Evolutionary conservation across 2,329 filamentous ascomycete species (phyloP).

Genomic region (Kalmusia sp.): DNA sequence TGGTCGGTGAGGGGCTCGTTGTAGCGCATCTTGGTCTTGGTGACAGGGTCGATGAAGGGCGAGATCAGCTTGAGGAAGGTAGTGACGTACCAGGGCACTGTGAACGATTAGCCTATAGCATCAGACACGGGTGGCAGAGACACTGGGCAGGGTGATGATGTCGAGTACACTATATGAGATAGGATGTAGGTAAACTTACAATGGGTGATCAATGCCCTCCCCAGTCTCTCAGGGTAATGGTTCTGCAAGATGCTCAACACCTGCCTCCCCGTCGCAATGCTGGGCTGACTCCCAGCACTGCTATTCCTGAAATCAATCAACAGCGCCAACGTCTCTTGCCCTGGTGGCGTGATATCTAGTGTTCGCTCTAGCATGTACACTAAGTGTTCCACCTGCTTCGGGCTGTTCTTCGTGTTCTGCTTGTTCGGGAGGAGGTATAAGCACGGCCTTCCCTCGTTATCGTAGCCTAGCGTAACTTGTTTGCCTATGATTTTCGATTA

Average conservation of each 20-base stretch:
- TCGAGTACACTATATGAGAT: neutral
- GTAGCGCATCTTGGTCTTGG: conserved; percentile 94
- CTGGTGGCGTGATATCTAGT: conserved; percentile 84
- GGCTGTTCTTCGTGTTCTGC: conserved; percentile 89
- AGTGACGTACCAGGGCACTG: conserved; percentile 88
- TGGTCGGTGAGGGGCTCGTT: conserved; percentile 88
- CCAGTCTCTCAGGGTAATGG: conserved; percentile 93
- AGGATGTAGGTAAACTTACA: conserved; percentile 58
- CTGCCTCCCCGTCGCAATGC: conserved; percentile 77
- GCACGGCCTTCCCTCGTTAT: conserved; percentile 84
- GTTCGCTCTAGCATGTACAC: conserved; percentile 95
- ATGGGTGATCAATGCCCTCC: conserved; percentile 87
- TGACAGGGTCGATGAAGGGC: conserved; percentile 95
- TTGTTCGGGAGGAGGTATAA: conserved; percentile 87
- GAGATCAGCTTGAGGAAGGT: conserved; percentile 97
- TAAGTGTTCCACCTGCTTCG: conserved; percentile 89
- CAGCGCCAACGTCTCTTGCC: conserved; percentile 84
- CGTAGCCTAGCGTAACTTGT: conserved; percentile 87
- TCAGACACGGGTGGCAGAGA: neutral
- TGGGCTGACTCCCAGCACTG: conserved; percentile 77
- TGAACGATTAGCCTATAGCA: neutral
- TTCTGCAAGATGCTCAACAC: conserved; percentile 92
- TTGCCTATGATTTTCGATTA: conserved; percentile 62
- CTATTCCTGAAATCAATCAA: conserved; percentile 91
- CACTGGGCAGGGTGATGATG: neutral